Evolutionary conservation across 306 rosid species (phyloP).

Genomic region (Lathyrus sativus): DNA sequence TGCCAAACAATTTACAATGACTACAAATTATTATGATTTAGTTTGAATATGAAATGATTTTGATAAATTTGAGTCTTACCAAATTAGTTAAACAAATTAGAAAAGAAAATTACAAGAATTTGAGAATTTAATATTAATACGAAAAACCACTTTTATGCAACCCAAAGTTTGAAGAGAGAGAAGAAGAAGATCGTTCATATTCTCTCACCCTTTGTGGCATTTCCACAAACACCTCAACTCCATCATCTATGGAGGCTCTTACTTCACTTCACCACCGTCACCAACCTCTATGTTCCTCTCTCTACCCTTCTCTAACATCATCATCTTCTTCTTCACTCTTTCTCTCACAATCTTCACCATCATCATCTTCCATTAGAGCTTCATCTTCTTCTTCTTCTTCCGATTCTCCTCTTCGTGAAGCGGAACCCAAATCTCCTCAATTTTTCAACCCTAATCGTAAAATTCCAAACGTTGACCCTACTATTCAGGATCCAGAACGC

Average conservation of each 20-base stretch:
- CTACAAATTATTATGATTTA: no score
- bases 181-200: background rate
- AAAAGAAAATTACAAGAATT: no score
- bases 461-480: background rate
- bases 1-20: no score
- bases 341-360: conserved; percentile 29
- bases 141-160: no score
- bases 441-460: background rate
- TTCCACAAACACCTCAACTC: background rate
- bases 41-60: no score
- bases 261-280: conserved; percentile 17
- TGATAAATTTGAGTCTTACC: no score
- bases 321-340: conserved; percentile 28
- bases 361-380: conserved; percentile 37
- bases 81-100: no score
- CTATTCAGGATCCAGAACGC: conserved; percentile 2
- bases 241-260: conserved; percentile 20
- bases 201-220: background rate
- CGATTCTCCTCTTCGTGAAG: no score
- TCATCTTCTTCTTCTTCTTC: conserved; percentile 33
- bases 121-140: no score
- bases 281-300: conserved; percentile 26
- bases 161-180: no score
- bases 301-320: conserved; percentile 17
- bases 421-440: no score